Base-by-base conservation (phyloP, 805 yeast genomes). In the Candida ovalis region DNA sequence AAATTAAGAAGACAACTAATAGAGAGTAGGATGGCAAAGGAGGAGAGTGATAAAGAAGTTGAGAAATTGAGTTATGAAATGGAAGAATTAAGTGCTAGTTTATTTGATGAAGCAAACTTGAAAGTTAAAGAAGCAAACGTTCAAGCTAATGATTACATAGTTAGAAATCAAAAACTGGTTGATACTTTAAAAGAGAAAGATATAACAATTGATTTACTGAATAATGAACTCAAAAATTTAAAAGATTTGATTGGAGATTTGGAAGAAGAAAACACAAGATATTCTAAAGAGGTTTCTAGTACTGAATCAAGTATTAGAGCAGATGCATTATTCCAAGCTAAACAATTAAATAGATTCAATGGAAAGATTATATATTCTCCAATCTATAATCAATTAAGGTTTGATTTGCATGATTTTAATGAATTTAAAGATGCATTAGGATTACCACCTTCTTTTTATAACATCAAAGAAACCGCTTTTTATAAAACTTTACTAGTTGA, bases 41-140 rank as follows among this genome's bases (percentile, higher is more conserved):
- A 63, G 9, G 70, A 63, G 7, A 84, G 88, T 0, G 85, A 83
- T 54, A 69, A 67, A 10, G 87, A 84, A 55, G 83, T 78, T 17
- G 71, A 76, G 41, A 74, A 76, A 49, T 67, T 88, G 44, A 79
- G 84, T 52, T 78, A 75, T 28, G 96, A 88, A 61, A 86, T 88
- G 33, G 94, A 87, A 60, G 96, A 88, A 36, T 67, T 88, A 42
- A 80, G 90, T 1, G 88, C 84, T 1, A 80, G 90, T 1, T 68
- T 88, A 28, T 88, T 88, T 61, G 85, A 80, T 52, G 94, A 89
- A 61, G 96, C 96, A 13, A 88, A 88, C 61, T 75, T 77, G 43
- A 87, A 88, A 88, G 96, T 88, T 6, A 80, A 85, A 43, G 80
- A 82, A 52, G 96, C 96, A 0, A 79, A 87, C 50, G 74, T 80